Conservation (phyloP, 2,329 filamentous ascomycete species). For the Penicillium thymicola region DNA sequence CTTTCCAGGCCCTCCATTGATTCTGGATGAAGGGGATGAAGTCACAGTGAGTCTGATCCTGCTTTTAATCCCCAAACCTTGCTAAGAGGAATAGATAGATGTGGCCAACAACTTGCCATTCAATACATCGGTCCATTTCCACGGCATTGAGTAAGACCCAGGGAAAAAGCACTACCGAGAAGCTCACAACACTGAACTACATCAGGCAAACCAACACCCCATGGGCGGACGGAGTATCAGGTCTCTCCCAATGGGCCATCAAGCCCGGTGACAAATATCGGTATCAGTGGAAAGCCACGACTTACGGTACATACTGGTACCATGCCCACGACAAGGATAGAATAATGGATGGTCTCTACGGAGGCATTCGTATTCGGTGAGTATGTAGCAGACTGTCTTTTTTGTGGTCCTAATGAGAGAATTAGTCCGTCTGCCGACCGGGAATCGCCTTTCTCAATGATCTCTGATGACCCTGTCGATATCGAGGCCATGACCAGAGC, state of each 20-base stretch:
- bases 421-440: not conserved
- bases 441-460: constrained; percentile 27
- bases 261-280: constrained; percentile 47
- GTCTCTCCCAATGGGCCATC: constrained; percentile 53
- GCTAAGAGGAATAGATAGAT: constrained; percentile 4
- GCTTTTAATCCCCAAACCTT: not conserved
- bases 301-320: constrained; percentile 59
- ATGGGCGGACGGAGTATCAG: constrained; percentile 58
- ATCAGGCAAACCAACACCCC: constrained; percentile 40
- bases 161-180: not conserved
- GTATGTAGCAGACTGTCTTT: constrained; percentile 19
- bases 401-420: not conserved
- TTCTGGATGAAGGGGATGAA: constrained; percentile 14
- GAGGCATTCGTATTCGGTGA: constrained; percentile 51
- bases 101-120: constrained; percentile 16
- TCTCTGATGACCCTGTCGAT: constrained; percentile 39
- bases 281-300: constrained; percentile 53
- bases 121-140: constrained; percentile 17
- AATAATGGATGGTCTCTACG: constrained; percentile 58
- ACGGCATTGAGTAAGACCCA: constrained; percentile 14
- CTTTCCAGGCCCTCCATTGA: constrained; percentile 12
- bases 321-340: constrained; percentile 55
- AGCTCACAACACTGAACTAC: not conserved
- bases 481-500: constrained; percentile 48
- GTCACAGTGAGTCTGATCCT: not conserved